Evolutionary conservation across 768 basidiomycete genomes (phyloP), one percentile per base, ranked within the genome.

Genomic region (Suillus spraguei): DNA sequence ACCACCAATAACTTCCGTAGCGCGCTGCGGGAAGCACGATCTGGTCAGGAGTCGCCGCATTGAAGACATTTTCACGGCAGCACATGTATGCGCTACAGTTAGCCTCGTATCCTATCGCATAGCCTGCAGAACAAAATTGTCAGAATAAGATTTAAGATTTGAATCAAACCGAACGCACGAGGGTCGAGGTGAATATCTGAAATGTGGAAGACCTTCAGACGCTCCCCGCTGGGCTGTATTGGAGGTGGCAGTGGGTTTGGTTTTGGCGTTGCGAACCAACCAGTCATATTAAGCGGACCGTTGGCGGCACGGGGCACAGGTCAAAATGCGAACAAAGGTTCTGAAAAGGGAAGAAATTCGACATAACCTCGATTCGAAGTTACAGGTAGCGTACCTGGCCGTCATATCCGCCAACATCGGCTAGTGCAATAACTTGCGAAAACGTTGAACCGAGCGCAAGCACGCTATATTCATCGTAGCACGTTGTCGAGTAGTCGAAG

Each of bases 11-110:
- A 17, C 83, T 75, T 1, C 90, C 91, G 68, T 77, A 92, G 36
- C 89, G 82, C 14, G 91, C 83, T 2, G 90, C 90, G 36, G 86
- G 83, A 36, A 80, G 67, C 3, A 88, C 62, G 0, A 83, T 72
- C 11, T 66, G 70, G 62, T 87, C 78, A 0, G 83, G 86, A 59
- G 81, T 87, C 11, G 66, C 65, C 0, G 65, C 64, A 67, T 88
- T 87, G 71, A 75, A 74, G 17, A 76, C 76, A 62, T 85, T 83
- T 36, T 74, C 69, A 28, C 90, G 81, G 69, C 90, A 92, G 71
- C 90, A 92, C 33, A 84, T 71, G 35, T 82, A 83, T 33, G 81
- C 76, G 20, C 84, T 84, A 72, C 90, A 91, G 68, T 90, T 88
- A 1, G 85, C 88, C 73, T 90, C 90, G 11, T 87, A 74, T 22